Evolutionary conservation across 257 asterid genomes (phyloP).

Genomic region (Solanum chmielewskii): DNA sequence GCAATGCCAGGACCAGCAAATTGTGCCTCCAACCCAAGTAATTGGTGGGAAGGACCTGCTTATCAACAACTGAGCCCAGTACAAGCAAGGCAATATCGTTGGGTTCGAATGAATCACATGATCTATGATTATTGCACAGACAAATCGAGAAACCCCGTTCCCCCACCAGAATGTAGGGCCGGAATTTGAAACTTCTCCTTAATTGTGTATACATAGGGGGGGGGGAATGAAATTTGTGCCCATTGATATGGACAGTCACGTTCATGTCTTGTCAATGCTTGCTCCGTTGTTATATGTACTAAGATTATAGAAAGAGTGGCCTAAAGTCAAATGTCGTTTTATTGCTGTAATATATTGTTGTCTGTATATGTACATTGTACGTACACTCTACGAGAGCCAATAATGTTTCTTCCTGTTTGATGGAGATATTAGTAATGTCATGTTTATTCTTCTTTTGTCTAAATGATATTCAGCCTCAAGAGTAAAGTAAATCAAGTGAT

Average conservation of each 20-base stretch:
- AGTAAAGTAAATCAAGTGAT: neutral
- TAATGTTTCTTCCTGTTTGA: neutral
- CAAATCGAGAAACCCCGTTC: conserved; percentile 35
- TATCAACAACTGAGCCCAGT: conserved; percentile 41
- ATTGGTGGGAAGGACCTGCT: conserved; percentile 82
- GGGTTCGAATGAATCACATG: conserved; percentile 75
- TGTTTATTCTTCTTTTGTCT: neutral
- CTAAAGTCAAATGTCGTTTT: neutral
- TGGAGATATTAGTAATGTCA: neutral
- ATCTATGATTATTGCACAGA: conserved; percentile 87
- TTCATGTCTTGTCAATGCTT: neutral
- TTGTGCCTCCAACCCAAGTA: conserved; percentile 38
- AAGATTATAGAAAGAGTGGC: neutral
- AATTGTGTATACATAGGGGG: neutral
- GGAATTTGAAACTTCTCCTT: neutral
- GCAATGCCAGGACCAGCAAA: conserved; percentile 51
- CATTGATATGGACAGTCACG: neutral
- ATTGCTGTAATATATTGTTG: neutral
- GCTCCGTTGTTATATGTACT: neutral
- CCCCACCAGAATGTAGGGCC: conserved; percentile 44
- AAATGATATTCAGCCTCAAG: neutral
- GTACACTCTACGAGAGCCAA: neutral
- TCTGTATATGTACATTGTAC: neutral
- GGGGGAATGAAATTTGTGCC: neutral
- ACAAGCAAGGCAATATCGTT: conserved; percentile 46